These are phyloP conservation scores for Rostrohypoxylon terebratum DNA, from an alignment of 495 filamentous ascomycete genomes.

Conservation along the genomic window DNA sequence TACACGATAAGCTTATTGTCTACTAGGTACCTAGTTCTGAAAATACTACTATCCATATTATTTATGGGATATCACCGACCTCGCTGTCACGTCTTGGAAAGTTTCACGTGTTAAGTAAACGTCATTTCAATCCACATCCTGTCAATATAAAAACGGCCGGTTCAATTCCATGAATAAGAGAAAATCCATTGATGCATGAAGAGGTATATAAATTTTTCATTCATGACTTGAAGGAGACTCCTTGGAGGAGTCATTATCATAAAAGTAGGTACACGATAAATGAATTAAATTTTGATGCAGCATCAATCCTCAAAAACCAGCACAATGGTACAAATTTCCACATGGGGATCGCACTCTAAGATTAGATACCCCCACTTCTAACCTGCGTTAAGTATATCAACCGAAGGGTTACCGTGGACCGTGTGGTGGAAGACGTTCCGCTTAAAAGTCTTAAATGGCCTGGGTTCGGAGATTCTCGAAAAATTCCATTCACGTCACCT, in stretches of 20 bases:
- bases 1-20: no score
- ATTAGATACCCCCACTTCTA: neutral
- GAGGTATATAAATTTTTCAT: neutral
- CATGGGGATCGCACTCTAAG: neutral
- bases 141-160: no score
- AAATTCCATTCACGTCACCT: neutral
- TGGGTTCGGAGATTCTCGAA: slow-evolving; percentile 2
- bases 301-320: neutral
- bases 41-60: no score
- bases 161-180: no score
- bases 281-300: neutral
- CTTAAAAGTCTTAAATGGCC: neutral
- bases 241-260: neutral
- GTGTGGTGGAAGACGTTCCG: neutral
- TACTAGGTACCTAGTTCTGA: no score
- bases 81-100: neutral
- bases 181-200: no score
- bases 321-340: neutral
- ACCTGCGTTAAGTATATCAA: neutral
- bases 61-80: neutral
- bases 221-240: neutral
- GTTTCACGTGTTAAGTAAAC: neutral
- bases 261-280: neutral
- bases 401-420: neutral
- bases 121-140: neutral